Base-by-base conservation (phyloP, 2,329 filamentous ascomycete genomes). In the Colletotrichum sp. region DNA sequence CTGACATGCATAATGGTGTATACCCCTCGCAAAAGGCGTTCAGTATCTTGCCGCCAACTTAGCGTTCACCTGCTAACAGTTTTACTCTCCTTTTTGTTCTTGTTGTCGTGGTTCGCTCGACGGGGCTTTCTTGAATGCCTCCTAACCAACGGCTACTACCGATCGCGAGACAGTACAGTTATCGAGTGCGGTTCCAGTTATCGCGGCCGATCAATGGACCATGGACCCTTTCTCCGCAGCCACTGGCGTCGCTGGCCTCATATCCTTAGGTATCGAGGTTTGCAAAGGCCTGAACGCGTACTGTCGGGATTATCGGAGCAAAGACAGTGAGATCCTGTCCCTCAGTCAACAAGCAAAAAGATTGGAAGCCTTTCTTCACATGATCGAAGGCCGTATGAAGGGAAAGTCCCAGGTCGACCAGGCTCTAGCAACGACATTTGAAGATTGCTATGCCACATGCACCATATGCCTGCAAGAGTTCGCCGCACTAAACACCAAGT, bases 351-450 rank as follows among this genome's bases (percentile, higher is more conserved):
- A 69, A 7, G 66, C 34, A 6, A 12, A 32, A 3, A 10, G 12
- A 18, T 3, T 69, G 8, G 34, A 52, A 0, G 2, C 8, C 10
- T 27, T 65, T 0, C 68, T 71, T 10, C 16, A n/a, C 1, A 1
- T 65, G 10, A 6, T 71, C 10, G 18, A 55, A 8, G 12, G 12
- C 18, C 39, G 43, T 0, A 15, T 66, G 8, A 55, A 52, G 4
- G 27, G 0, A 3, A 10, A 15, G 0, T 18, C 10, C 9, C 6
- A 28, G 18, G 10, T 34, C 5, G 64, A 66, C 6, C 52, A 27
- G 4, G 0, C 43, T n/a, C 64, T 66, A 0, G 28, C 39, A 10
- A 34, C 12, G 0, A 18, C 13, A 0, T 27, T 52, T 0, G 32
- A 66, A 8, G 39, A 66, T 16, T 66, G 64, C 7, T 1, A 36